Conservation (phyloP, 2,329 filamentous ascomycete genomes). For the Xylaria sp. region DNA sequence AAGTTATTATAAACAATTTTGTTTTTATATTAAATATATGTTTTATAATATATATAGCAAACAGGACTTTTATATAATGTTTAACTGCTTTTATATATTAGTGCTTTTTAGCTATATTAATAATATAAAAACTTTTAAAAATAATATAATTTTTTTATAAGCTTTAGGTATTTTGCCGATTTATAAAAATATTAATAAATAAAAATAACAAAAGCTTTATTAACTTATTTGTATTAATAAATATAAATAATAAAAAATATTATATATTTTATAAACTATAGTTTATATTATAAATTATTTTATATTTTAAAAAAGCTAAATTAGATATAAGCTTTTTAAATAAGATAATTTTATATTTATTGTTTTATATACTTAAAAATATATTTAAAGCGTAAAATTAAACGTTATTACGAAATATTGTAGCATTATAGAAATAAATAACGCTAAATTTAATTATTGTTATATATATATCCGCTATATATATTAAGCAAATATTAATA, state of each 20-base stretch:
- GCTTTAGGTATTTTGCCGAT: background rate
- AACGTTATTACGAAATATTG: background rate
- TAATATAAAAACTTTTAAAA: background rate
- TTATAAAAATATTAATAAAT: no score
- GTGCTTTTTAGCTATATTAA: background rate
- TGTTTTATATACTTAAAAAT: background rate
- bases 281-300: background rate
- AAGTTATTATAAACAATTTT: no score
- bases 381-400: background rate
- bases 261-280: background rate
- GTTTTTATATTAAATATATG: background rate
- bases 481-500: no score
- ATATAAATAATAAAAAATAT: background rate
- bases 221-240: background rate
- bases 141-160: background rate
- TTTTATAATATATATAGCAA: background rate
- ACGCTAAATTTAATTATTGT: background rate
- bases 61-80: background rate
- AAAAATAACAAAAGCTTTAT: background rate
- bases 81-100: background rate
- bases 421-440: background rate
- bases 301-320: background rate
- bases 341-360: background rate
- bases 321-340: background rate
- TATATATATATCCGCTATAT: no score